phyloP scores from a whole-genome alignment of 2,329 filamentous ascomycete species.

The Trichoderma hamatum region DNA sequence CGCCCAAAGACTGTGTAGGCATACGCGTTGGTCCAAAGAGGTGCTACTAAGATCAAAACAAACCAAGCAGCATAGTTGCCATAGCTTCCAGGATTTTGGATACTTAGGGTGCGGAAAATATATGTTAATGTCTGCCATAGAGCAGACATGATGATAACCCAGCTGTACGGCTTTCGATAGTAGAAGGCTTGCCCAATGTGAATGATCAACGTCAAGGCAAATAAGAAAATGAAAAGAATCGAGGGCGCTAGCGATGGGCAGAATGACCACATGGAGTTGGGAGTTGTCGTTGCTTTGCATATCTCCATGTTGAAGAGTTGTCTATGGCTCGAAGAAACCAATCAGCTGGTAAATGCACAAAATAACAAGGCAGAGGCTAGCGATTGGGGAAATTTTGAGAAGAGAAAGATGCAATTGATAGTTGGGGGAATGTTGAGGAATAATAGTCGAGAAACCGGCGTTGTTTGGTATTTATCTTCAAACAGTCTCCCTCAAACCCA shows the following conservation, averaged over 20 bases:
- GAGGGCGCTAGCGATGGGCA: neutral
- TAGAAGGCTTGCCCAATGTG: neutral
- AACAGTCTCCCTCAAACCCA: too few relatives aligned
- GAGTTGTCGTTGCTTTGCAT: neutral
- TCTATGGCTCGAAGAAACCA: neutral
- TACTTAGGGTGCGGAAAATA: neutral
- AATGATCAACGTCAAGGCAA: neutral
- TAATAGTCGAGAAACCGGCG: too few relatives aligned
- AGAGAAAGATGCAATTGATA: too few relatives aligned
- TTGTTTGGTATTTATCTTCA: too few relatives aligned
- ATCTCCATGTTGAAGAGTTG: neutral
- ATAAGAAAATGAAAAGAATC: neutral
- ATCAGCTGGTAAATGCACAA: too few relatives aligned
- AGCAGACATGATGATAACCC: conserved; percentile 2
- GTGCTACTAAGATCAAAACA: neutral
- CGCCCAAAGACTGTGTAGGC: neutral
- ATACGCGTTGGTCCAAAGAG: neutral
- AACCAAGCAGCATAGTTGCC: neutral
- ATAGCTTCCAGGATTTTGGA: neutral
- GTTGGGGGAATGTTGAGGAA: too few relatives aligned
- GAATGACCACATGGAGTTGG: neutral
- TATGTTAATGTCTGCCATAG: neutral
- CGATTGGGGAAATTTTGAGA: too few relatives aligned
- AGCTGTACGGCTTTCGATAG: neutral
- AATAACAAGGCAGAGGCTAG: too few relatives aligned